Conservation (phyloP, 495 filamentous ascomycete species). For the Aspergillus baeticus region DNA sequence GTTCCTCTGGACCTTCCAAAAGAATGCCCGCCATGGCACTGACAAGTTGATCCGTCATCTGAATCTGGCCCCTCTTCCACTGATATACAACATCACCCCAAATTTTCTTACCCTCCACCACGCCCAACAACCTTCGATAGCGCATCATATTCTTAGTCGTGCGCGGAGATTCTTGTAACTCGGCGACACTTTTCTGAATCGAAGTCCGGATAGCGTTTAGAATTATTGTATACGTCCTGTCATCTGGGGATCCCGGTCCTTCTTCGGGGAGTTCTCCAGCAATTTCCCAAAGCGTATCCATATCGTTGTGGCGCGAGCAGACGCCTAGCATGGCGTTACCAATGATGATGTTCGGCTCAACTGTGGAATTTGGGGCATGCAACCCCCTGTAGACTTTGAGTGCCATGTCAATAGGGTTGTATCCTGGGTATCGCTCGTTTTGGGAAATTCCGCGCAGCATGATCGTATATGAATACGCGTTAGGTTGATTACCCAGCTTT, state of each 20-base stretch:
- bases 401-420: conserved; percentile 57
- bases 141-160: conserved; percentile 28
- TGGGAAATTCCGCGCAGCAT: conserved; percentile 74
- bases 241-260: conserved; percentile 60
- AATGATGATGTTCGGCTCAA: conserved; percentile 73
- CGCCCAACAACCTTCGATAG: conserved; percentile 30
- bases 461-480: conserved; percentile 74
- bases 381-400: conserved; percentile 65
- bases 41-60: conserved; percentile 71
- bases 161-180: conserved; percentile 32
- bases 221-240: conserved; percentile 75
- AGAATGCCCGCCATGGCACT: conserved; percentile 75
- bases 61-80: conserved; percentile 67
- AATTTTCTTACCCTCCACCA: conserved; percentile 62
- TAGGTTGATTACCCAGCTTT: conserved; percentile 75
- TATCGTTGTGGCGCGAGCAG: conserved; percentile 65
- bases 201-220: conserved; percentile 63
- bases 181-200: conserved; percentile 22
- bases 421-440: conserved; percentile 32
- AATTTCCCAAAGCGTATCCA: conserved; percentile 75
- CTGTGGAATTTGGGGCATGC: conserved; percentile 53
- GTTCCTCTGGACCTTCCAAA: conserved; percentile 52
- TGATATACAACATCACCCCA: conserved; percentile 77
- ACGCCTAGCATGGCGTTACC: conserved; percentile 82
- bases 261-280: conserved; percentile 61